A percentile compares a stretch with the other conserved stretches of the same genome.
Evolutionary conservation across 495 filamentous ascomycete genomes (phyloP).

Genomic region (Xylaria venustula): DNA sequence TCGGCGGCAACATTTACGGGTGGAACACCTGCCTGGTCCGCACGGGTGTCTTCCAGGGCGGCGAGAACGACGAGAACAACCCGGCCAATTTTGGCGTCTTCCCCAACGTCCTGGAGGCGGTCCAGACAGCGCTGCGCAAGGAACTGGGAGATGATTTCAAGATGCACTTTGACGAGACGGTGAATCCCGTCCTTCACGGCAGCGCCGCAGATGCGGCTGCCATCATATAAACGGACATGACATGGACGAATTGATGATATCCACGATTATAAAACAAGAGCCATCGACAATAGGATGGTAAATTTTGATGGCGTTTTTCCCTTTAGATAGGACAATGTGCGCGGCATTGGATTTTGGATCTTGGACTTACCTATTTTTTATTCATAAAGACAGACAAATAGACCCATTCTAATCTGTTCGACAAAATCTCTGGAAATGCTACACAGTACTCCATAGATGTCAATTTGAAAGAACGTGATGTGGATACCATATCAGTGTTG

Average conservation of each 20-base stretch:
- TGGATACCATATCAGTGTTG: too few species aligned
- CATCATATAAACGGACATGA: constrained; percentile 19
- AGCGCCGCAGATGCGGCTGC: constrained; percentile 35
- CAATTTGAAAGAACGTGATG: too few species aligned
- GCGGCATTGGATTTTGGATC: neutral
- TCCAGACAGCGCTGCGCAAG: constrained; percentile 92
- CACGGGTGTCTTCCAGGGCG: constrained; percentile 49
- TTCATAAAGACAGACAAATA: neutral
- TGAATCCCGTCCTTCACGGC: constrained; percentile 65
- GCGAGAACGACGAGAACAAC: constrained; percentile 88
- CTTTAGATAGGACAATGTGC: neutral
- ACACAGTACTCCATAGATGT: too few species aligned
- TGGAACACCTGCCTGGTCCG: constrained; percentile 87
- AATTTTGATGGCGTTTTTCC: constrained; percentile 1
- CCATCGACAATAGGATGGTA: neutral
- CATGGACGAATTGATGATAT: constrained; percentile 17
- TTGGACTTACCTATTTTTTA: neutral
- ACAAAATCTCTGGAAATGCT: too few species aligned
- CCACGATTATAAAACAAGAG: constrained; percentile 1
- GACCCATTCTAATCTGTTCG: too few species aligned
- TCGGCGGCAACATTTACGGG: constrained; percentile 77
- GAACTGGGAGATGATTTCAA: constrained; percentile 64
- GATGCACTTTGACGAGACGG: constrained; percentile 45
- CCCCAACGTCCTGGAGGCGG: constrained; percentile 77
- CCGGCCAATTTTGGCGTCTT: constrained; percentile 92